These are phyloP conservation scores for Apiospora arundinis DNA, from an alignment of 2,329 filamentous ascomycete species.

Conservation along the genomic window DNA sequence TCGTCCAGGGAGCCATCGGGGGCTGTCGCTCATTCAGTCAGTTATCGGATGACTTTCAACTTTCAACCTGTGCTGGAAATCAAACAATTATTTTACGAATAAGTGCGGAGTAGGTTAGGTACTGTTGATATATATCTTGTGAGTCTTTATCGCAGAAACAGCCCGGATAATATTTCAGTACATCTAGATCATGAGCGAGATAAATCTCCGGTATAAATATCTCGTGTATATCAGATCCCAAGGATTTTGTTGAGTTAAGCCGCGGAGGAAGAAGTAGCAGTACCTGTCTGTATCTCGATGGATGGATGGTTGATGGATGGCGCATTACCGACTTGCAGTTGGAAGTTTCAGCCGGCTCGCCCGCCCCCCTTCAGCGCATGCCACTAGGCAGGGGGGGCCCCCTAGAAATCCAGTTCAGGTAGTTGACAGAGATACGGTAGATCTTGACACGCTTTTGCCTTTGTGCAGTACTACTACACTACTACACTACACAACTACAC, in stretches of 20 bases:
- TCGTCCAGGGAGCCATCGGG: background rate
- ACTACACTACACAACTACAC: background rate
- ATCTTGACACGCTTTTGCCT: background rate
- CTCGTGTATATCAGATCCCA: too few species aligned
- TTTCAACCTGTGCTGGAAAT: background rate
- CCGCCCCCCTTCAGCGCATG: conserved; percentile 5
- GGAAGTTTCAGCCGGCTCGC: conserved; percentile 10
- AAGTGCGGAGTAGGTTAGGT: too few species aligned
- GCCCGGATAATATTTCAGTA: too few species aligned
- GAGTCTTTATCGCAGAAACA: too few species aligned
- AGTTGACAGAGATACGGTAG: background rate
- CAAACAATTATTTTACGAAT: background rate
- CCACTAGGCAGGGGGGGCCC: background rate
- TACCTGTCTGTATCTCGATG: background rate
- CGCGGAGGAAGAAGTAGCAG: background rate
- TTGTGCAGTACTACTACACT: background rate
- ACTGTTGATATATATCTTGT: too few species aligned
- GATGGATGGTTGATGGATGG: background rate
- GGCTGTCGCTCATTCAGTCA: background rate
- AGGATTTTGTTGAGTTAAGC: too few species aligned
- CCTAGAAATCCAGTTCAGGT: background rate
- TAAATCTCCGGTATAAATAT: too few species aligned
- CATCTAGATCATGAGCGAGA: too few species aligned
- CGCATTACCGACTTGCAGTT: conserved; percentile 15
- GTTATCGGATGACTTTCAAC: background rate